A percentile compares a stretch with the other conserved stretches of the same genome.
These are phyloP conservation scores for Fusarium metavorans DNA, from an alignment of 2,329 filamentous ascomycete genomes.

Conservation along the genomic window DNA sequence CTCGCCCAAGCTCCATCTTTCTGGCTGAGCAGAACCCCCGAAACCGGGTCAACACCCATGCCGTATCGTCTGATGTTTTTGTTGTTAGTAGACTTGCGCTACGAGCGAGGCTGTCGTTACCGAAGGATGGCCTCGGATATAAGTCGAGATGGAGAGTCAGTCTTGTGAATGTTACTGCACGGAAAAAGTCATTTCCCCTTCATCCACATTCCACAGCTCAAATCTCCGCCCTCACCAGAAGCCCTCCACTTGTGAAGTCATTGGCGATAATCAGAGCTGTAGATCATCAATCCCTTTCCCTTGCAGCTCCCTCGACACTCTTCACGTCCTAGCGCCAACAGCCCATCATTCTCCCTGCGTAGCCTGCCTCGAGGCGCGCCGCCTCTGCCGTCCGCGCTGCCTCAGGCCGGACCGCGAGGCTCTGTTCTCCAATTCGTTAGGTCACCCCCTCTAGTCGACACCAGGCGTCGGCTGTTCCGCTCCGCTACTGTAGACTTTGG, in stretches of 20 bases:
- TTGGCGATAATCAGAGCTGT: constrained; percentile 13
- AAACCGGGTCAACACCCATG: constrained; percentile 31
- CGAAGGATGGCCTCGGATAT: background rate
- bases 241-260: constrained; percentile 34
- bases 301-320: constrained; percentile 31
- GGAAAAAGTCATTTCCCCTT: background rate
- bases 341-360: constrained; percentile 21
- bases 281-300: constrained; percentile 30
- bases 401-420: background rate
- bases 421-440: constrained; percentile 33
- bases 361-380: constrained; percentile 30
- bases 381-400: background rate
- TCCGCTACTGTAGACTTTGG: constrained; percentile 7
- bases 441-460: background rate
- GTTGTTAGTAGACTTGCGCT: background rate
- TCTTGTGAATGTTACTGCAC: background rate
- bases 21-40: constrained; percentile 10
- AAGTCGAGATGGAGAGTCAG: background rate
- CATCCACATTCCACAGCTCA: background rate
- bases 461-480: constrained; percentile 12
- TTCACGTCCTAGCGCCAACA: constrained; percentile 22
- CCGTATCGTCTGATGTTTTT: constrained; percentile 34
- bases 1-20: constrained; percentile 15
- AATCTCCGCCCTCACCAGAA: constrained; percentile 4
- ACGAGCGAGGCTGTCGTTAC: constrained; percentile 15